Evolutionary conservation across 2,329 filamentous ascomycete species (phyloP).

Genomic region (Anthostomella pinea): DNA sequence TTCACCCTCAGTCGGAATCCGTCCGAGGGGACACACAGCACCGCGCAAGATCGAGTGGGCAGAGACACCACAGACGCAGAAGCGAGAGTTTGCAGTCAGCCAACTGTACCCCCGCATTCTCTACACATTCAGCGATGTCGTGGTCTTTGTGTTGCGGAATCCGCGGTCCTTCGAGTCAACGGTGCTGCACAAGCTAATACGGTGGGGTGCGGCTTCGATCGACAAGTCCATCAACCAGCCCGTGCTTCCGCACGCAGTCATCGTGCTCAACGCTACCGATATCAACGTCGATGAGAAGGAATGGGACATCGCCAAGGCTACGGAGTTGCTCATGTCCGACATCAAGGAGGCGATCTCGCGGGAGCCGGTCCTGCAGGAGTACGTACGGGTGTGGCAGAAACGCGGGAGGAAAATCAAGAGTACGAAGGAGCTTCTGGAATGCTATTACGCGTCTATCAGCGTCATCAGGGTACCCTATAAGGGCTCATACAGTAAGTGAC

Average conservation of each 20-base stretch:
- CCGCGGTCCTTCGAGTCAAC: constrained; percentile 39
- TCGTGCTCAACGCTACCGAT: constrained; percentile 48
- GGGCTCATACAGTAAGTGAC: constrained; percentile 30
- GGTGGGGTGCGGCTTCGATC: constrained; percentile 49
- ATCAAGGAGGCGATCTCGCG: constrained; percentile 33
- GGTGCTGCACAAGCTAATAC: constrained; percentile 41
- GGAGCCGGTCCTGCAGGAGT: constrained; percentile 35
- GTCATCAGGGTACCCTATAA: constrained; percentile 47
- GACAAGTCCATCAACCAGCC: constrained; percentile 55
- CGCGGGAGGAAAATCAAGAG: constrained; percentile 40
- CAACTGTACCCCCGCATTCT: constrained; percentile 44
- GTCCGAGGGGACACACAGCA: constrained; percentile 17
- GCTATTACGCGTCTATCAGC: constrained; percentile 48
- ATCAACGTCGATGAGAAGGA: constrained; percentile 34
- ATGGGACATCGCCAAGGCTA: constrained; percentile 43
- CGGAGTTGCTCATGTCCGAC: constrained; percentile 35
- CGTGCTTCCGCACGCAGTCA: constrained; percentile 51
- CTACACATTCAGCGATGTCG: constrained; percentile 44
- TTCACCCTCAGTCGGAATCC: constrained; percentile 4
- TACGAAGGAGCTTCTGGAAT: constrained; percentile 44
- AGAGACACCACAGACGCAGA: constrained; percentile 30
- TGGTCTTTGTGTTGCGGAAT: constrained; percentile 43
- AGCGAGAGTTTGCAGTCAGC: constrained; percentile 37
- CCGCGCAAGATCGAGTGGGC: constrained; percentile 34
- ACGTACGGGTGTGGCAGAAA: constrained; percentile 40